Conservation (phyloP, 2,329 filamentous ascomycete genomes). For the Pseudogymnoascus sp. region DNA sequence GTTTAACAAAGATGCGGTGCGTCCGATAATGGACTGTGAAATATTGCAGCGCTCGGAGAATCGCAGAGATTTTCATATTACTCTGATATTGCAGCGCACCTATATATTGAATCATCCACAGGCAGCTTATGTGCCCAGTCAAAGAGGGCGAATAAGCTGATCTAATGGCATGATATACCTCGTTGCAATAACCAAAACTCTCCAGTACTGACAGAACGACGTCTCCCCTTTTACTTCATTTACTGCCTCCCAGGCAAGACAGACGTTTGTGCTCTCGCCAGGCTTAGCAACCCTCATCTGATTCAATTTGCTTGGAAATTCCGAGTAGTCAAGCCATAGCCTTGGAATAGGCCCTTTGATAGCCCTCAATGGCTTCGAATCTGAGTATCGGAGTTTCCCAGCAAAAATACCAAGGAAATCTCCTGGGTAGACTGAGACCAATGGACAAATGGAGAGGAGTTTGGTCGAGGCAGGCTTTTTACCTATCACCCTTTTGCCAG, state of each 20-base stretch:
- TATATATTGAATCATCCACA: too few relatives aligned
- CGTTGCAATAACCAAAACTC: conserved; percentile 18
- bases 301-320: conserved; percentile 12
- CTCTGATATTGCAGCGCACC: too few relatives aligned
- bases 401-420: conserved; percentile 15
- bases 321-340: conserved; percentile 15
- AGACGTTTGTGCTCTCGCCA: conserved; percentile 16
- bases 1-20: conserved; percentile 14
- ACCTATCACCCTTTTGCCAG: not conserved
- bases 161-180: conserved; percentile 17
- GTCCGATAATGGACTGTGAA: conserved; percentile 11
- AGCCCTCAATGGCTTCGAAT: conserved; percentile 12
- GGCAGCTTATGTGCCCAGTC: too few relatives aligned
- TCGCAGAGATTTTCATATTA: conserved; percentile 7
- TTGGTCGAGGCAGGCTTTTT: not conserved
- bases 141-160: conserved; percentile 13
- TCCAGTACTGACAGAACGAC: conserved; percentile 15
- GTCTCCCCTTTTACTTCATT: conserved; percentile 17
- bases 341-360: conserved; percentile 13
- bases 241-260: conserved; percentile 18
- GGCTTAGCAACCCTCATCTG: conserved; percentile 17
- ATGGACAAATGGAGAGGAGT: not conserved
- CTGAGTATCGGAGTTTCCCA: conserved; percentile 11
- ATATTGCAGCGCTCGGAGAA: conserved; percentile 12
- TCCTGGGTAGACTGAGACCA: conserved; percentile 12